Conservation (phyloP, 495 filamentous ascomycete genomes). For the Trichoderma reesei region DNA sequence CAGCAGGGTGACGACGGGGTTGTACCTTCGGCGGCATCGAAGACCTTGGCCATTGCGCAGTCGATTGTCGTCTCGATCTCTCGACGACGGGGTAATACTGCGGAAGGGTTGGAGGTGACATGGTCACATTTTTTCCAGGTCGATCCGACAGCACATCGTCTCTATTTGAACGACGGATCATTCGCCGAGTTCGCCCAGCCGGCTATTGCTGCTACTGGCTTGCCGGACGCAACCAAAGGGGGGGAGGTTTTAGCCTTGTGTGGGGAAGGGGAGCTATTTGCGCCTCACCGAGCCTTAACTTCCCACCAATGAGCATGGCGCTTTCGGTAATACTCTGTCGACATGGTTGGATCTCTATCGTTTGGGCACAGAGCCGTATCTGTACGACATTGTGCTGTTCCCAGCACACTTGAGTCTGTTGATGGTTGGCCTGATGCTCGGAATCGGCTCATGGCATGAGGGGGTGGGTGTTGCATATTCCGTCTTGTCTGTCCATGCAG, state of each 20-base stretch:
- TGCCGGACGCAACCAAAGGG: not conserved
- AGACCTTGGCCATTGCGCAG: conserved; percentile 22
- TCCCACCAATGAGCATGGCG: not conserved
- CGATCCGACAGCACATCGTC: not conserved
- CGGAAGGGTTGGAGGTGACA: not conserved
- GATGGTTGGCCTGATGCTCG: too few species aligned
- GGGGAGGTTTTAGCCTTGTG: not conserved
- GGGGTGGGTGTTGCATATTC: too few species aligned
- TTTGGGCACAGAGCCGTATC: too few species aligned
- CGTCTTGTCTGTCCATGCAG: too few species aligned
- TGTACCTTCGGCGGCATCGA: conserved; percentile 28
- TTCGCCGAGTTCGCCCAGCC: conserved; percentile 2
- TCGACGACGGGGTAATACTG: not conserved
- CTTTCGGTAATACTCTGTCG: not conserved
- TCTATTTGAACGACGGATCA: not conserved
- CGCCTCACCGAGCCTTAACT: not conserved
- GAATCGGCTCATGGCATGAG: too few species aligned
- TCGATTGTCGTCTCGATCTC: not conserved
- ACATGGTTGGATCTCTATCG: not conserved
- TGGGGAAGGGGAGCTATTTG: not conserved
- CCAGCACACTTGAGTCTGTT: too few species aligned
- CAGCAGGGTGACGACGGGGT: not conserved
- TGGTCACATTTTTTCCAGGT: not conserved
- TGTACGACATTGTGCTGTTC: too few species aligned
- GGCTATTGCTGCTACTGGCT: not conserved